Evolutionary conservation across 768 basidiomycete species (phyloP).

Genomic region (Suillus plorans): DNA sequence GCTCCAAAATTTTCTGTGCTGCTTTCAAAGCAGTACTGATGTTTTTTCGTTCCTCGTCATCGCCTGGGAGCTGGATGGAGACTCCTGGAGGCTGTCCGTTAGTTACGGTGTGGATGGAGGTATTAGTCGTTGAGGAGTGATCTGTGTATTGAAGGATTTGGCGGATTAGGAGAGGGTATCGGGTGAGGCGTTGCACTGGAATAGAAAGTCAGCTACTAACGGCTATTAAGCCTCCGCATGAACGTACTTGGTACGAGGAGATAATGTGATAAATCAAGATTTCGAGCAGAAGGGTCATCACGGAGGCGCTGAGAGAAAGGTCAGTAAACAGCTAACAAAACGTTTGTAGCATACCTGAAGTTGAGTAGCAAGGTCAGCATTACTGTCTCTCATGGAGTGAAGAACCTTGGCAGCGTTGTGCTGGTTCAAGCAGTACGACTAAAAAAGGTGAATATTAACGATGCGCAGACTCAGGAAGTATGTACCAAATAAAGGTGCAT

Average conservation of each 20-base stretch:
- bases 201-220: not conserved
- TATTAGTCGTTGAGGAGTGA: constrained; percentile 29
- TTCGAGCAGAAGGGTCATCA: constrained; percentile 75
- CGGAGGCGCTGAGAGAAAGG: constrained; percentile 55
- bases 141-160: constrained; percentile 85
- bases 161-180: constrained; percentile 88
- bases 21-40: constrained; percentile 57
- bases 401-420: constrained; percentile 72
- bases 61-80: constrained; percentile 10
- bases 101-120: not conserved
- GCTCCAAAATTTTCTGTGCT: constrained; percentile 70
- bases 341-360: constrained; percentile 50
- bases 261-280: constrained; percentile 88
- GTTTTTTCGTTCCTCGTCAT: constrained; percentile 49
- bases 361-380: constrained; percentile 61
- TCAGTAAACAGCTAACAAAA: not conserved
- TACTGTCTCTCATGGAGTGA: constrained; percentile 67
- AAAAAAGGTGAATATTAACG: not conserved
- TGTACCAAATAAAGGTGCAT: constrained; percentile 81
- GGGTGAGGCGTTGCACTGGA: constrained; percentile 91
- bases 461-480: constrained; percentile 1
- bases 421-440: constrained; percentile 94
- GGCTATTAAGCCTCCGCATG: not conserved
- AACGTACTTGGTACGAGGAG: constrained; percentile 84
- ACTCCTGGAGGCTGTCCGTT: not conserved